Percentiles rank a stretch among this genome's conserved stretches.
These are phyloP conservation scores for Elsinoe batatas DNA, from an alignment of 2,329 filamentous ascomycete species.

Conservation along the genomic window DNA sequence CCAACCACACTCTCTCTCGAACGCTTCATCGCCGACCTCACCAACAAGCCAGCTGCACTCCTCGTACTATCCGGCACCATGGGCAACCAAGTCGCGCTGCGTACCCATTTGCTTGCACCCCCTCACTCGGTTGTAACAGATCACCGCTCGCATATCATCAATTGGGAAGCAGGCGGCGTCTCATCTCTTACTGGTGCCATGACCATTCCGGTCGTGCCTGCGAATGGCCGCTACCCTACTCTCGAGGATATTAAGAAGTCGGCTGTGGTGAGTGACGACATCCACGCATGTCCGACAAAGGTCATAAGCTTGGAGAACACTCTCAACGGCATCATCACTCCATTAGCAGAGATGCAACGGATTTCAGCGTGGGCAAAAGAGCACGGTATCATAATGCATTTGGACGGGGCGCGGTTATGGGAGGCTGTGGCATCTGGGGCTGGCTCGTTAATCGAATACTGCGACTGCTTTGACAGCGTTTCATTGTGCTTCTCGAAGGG, in stretches of 20 bases:
- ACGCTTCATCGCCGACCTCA: constrained; percentile 59
- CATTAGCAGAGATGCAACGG: constrained; percentile 56
- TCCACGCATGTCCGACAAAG: constrained; percentile 69
- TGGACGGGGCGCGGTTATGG: constrained; percentile 75
- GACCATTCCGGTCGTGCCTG: constrained; percentile 55
- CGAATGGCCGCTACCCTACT: constrained; percentile 63
- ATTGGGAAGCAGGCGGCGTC: constrained; percentile 59
- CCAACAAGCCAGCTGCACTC: constrained; percentile 65
- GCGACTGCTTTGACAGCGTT: constrained; percentile 60
- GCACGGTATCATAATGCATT: constrained; percentile 59
- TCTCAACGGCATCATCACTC: constrained; percentile 67
- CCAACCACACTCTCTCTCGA: constrained; percentile 68
- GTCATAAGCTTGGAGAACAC: constrained; percentile 84
- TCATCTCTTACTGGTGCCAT: constrained; percentile 62
- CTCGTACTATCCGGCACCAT: constrained; percentile 86
- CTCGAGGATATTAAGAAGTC: constrained; percentile 64
- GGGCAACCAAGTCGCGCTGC: constrained; percentile 81
- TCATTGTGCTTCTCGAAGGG: constrained; percentile 76
- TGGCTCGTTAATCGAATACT: constrained; percentile 57
- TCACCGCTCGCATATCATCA: constrained; percentile 64
- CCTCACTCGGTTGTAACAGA: constrained; percentile 76
- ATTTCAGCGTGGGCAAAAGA: constrained; percentile 59
- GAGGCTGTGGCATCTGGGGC: constrained; percentile 65
- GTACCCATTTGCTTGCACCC: constrained; percentile 66
- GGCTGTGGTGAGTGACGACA: constrained; percentile 55